Evolutionary conservation across 495 filamentous ascomycete genomes (phyloP).

Genomic region (Podospora pseudopauciseta): DNA sequence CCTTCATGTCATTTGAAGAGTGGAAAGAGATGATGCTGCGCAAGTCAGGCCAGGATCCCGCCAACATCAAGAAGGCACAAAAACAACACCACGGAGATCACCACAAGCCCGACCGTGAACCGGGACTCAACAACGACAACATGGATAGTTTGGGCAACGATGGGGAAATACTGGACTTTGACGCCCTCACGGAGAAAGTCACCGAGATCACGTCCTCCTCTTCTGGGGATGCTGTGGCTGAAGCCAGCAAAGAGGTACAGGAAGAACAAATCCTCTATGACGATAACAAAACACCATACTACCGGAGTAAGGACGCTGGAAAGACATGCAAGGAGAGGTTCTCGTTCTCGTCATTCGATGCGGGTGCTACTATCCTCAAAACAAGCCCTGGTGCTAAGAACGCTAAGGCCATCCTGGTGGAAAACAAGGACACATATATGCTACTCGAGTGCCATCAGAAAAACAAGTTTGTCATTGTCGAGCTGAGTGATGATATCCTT

Average conservation of each 20-base stretch:
- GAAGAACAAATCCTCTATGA: conserved; percentile 39
- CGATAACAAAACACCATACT: conserved; percentile 48
- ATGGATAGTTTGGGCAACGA: conserved; percentile 70
- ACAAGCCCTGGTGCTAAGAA: conserved; percentile 80
- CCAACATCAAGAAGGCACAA: conserved; percentile 62
- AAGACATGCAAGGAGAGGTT: conserved; percentile 88
- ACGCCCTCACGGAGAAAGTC: conserved; percentile 49
- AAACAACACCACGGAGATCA: conserved; percentile 33
- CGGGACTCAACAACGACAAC: conserved; percentile 30
- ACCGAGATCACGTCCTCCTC: conserved; percentile 35
- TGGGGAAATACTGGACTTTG: conserved; percentile 85
- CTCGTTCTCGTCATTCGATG: conserved; percentile 96
- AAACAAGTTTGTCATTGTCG: conserved; percentile 89
- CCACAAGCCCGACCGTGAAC: conserved; percentile 32
- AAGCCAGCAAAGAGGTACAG: conserved; percentile 37
- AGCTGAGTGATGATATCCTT: conserved; percentile 83
- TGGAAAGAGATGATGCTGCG: conserved; percentile 95
- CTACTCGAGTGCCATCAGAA: conserved; percentile 80
- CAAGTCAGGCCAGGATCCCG: conserved; percentile 77
- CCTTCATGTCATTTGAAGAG: conserved; percentile 96
- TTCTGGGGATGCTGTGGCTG: conserved; percentile 30
- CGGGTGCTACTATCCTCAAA: conserved; percentile 89
- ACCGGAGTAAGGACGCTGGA: conserved; percentile 84
- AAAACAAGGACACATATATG: conserved; percentile 99
- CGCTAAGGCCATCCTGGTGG: conserved; percentile 78